Evolutionary conservation across 352 stramenopile genomes (phyloP), one percentile per base, ranked within the genome.

Genomic region (Pythium pectinolyticum): DNA sequence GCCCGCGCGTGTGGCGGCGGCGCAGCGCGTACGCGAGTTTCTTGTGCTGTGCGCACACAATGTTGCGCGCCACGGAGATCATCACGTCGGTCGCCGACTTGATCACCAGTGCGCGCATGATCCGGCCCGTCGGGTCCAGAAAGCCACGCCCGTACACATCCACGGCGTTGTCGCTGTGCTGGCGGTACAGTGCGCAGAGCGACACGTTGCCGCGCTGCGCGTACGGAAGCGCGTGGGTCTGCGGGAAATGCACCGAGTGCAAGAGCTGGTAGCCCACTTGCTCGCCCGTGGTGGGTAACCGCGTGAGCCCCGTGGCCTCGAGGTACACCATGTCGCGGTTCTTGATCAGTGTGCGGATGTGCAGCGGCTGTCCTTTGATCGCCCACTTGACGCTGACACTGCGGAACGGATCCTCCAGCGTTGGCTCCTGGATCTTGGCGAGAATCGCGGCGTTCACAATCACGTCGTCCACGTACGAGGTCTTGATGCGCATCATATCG

Each of bases 311-410:
- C 3, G 69, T 84, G 6, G 77, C 78, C 58, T 90, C 77, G 47
- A 90, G 59, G 50, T 78, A 86, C 46, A 86, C 81, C 43, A 78
- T 77, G 67, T 90, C 81, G 17, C 81, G 78, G 51, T 83, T 75
- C 46, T 79, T 79, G n/a, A 86, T 63, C 7, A 88, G 40, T 51
- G 68, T 39, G 59, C 77, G 61, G 64, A 85, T 34, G 60, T 75
- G 45, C 57, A 75, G 30, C 40, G 75, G 35, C 61, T 75, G 28
- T 53, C 50, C 66, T 53, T 89, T 89, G 31, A 87, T 75, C 35
- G 61, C 73, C 81, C 81, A 89, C 35, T 85, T 85, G 43, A 90
- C 55, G 2, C 67, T 60, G 20, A 86, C 49, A 22, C 68, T 73
- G 15, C 72, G 70, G 49, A 80, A 89, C 40, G 82, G 82, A 22